phyloP scores from a whole-genome alignment of 1,139 yeast species.

The Magnusiomyces clavatus region DNA sequence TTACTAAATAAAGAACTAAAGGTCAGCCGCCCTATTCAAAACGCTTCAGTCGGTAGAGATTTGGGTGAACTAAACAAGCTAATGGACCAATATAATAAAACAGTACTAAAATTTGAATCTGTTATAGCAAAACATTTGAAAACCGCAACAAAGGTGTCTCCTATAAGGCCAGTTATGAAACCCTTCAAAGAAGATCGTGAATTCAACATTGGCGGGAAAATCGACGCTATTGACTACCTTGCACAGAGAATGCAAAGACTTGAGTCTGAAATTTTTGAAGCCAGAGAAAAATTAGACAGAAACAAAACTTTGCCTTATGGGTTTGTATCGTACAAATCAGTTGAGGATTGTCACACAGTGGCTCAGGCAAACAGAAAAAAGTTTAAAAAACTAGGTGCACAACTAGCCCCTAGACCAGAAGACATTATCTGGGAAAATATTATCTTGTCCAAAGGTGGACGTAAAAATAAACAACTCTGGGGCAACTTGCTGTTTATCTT shows the following conservation, averaged over 20 bases:
- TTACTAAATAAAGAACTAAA: conserved; percentile 17
- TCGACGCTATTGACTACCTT: conserved; percentile 31
- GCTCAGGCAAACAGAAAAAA: conserved; percentile 19
- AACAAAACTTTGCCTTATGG: conserved; percentile 29
- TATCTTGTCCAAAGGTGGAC: conserved; percentile 24
- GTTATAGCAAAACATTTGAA: conserved; percentile 30
- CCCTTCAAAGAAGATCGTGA: conserved; percentile 21
- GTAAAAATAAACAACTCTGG: conserved; percentile 30
- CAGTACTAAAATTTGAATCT: conserved; percentile 27
- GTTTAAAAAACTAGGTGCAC: conserved; percentile 4
- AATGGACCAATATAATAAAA: conserved; percentile 24
- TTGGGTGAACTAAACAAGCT: conserved; percentile 26
- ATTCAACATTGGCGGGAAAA: conserved; percentile 13
- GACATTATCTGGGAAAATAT: conserved; percentile 36
- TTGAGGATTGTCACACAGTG: conserved; percentile 25
- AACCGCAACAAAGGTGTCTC: conserved; percentile 23
- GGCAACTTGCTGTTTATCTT: conserved; percentile 30
- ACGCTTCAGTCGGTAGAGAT: conserved; percentile 31
- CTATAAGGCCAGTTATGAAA: conserved; percentile 20
- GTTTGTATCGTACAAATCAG: conserved; percentile 30
- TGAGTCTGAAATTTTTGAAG: conserved; percentile 24
- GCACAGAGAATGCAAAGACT: conserved; percentile 20
- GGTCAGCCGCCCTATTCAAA: conserved; percentile 21
- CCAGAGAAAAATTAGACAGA: conserved; percentile 21
- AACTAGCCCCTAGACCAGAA: conserved; percentile 32